Percentiles rank a stretch among this genome's conserved stretches.
Evolutionary conservation across 2,329 filamentous ascomycete species (phyloP).

Genomic region (Penicillium sp.): DNA sequence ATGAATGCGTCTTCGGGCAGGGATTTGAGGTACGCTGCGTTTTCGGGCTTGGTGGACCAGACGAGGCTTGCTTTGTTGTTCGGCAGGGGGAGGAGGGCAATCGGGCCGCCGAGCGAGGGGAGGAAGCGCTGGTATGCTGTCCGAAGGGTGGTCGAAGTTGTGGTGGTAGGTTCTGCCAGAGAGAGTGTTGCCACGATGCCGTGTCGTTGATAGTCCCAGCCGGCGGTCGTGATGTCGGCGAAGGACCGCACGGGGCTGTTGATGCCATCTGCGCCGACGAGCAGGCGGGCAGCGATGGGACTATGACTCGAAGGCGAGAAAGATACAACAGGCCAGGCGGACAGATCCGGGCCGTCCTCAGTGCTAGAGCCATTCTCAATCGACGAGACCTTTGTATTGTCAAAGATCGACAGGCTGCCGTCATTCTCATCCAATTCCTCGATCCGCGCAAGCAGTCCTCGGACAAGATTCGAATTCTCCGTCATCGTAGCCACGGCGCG

Average conservation of each 20-base stretch:
- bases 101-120: slow-evolving; percentile 70
- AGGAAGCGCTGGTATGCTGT: slow-evolving; percentile 94
- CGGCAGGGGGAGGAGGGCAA: slow-evolving; percentile 86
- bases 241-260: slow-evolving; percentile 92
- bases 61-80: slow-evolving; percentile 80
- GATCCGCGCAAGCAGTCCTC: slow-evolving; percentile 68
- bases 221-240: slow-evolving; percentile 76
- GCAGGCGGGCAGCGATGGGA: slow-evolving; percentile 71
- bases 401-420: slow-evolving; percentile 62
- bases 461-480: slow-evolving; percentile 86
- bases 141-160: slow-evolving; percentile 46
- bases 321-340: slow-evolving; percentile 80
- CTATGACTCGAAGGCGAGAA: slow-evolving; percentile 44
- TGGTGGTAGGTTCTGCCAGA: slow-evolving; percentile 49
- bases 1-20: slow-evolving; percentile 70
- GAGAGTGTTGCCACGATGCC: slow-evolving; percentile 87
- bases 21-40: slow-evolving; percentile 74
- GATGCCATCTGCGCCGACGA: slow-evolving; percentile 90
- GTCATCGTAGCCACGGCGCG: slow-evolving; percentile 89
- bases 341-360: slow-evolving; percentile 67
- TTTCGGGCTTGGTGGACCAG: slow-evolving; percentile 84
- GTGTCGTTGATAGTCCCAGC: slow-evolving; percentile 91
- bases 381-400: slow-evolving; percentile 71
- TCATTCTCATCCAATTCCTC: slow-evolving; percentile 52
- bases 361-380: slow-evolving; percentile 70